A percentile compares a stretch with the other conserved stretches of the same genome.
Evolutionary conservation across 495 filamentous ascomycete species (phyloP).

Genomic region (Pyronema domesticum): DNA sequence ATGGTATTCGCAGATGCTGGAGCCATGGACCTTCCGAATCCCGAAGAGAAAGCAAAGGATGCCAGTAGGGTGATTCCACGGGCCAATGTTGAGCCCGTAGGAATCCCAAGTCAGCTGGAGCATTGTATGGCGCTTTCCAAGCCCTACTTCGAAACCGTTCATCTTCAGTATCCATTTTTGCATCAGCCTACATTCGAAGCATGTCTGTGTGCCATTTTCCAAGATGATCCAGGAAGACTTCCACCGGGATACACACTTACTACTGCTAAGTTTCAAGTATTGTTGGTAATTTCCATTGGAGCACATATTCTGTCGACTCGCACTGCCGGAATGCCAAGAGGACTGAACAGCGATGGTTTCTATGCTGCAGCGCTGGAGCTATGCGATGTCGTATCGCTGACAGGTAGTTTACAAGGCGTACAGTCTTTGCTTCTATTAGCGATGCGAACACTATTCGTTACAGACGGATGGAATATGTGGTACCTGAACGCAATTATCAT

Average conservation of each 20-base stretch:
- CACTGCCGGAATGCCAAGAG: background rate
- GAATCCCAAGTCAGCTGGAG: conserved; percentile 15
- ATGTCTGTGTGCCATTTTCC: conserved; percentile 17
- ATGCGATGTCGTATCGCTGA: conserved; percentile 17
- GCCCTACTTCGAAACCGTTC: conserved; percentile 18
- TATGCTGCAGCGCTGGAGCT: conserved; percentile 19
- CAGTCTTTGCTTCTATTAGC: conserved; percentile 19
- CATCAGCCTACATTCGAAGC: conserved; percentile 19
- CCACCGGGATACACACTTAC: conserved; percentile 15
- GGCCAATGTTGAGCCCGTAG: conserved; percentile 8
- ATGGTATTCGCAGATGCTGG: conserved; percentile 15
- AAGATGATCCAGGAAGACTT: conserved; percentile 7
- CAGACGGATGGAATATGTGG: conserved; percentile 19
- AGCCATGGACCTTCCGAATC: conserved; percentile 6
- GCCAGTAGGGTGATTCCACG: conserved; percentile 6
- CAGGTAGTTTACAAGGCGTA: conserved; percentile 17
- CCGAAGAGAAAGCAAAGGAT: conserved; percentile 5
- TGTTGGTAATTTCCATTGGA: conserved; percentile 22
- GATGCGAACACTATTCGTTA: conserved; percentile 16
- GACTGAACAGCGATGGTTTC: conserved; percentile 21
- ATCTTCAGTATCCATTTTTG: conserved; percentile 23
- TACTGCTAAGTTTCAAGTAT: conserved; percentile 22
- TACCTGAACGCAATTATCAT: conserved; percentile 22
- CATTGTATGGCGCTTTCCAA: conserved; percentile 9
- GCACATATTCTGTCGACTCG: conserved; percentile 17